Evolutionary conservation across 2,329 filamentous ascomycete species (phyloP), one percentile per base, ranked within the genome.

Genomic region (Epichloe typhina): DNA sequence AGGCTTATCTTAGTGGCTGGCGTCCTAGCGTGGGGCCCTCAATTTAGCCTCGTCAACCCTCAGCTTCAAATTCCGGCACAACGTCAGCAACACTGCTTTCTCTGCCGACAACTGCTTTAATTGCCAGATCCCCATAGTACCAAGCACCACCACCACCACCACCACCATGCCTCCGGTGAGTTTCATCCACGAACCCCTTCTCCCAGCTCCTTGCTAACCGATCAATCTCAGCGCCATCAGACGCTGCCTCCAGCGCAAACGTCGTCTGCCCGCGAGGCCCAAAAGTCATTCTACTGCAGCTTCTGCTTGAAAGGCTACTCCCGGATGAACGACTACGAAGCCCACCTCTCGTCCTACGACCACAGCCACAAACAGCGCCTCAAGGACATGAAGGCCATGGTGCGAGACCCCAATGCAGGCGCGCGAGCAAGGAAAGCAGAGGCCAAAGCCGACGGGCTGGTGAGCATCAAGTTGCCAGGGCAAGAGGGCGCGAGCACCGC

Each of bases 281-380:
- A 87, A 46, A 85, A 83, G 61, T 82, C 86, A 36, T 93, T 94
- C 70, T 89, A 86, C 70, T 94, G 84, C 72, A 79, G 83, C 40
- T 79, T 97, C 50, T 97, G 93, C 72, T 82, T 85, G 56, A 97
- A 97, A 70, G 91, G 90, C 60, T 98, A 97, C 69, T 82, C 84
- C 2, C 88, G 93, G 51, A 91, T 95, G 76, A 91, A 94, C 64
- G 91, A 97, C 66, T 96, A 94, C 66, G 91, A 97, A 68, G 85
- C 90, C 7, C 93, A 98, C 66, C 86, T 96, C 51, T 83, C 83
- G 56, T 93, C 86, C 61, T 97, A 97, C 68, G 93, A 97, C 64
- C 93, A 98, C 69, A 86, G 87, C 59, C 93, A 98, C 69, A 90
- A 89, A 66, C 89, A 94, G 71, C 84, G 87, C 47, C 78, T 90